phyloP scores from a whole-genome alignment of 257 asterid genomes.

The Schizonepeta tenuifolia region DNA sequence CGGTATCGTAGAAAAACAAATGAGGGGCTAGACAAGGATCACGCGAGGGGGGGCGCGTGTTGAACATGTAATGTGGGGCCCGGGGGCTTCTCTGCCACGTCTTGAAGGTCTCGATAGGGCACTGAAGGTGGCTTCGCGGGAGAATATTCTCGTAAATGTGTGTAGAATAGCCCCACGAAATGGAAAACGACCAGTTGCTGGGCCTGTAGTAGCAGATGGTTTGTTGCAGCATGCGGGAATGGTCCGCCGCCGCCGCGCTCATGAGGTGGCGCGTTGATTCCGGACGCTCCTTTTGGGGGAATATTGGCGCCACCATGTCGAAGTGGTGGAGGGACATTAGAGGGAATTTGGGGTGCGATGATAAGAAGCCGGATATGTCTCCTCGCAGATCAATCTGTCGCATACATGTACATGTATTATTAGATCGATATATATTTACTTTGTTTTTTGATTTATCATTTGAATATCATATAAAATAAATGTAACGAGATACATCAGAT shows the following conservation, averaged over 20 bases:
- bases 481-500: too few species aligned
- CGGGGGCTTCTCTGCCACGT: slow-evolving; percentile 41
- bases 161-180: slow-evolving; percentile 59
- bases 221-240: slow-evolving; percentile 61
- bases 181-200: slow-evolving; percentile 62
- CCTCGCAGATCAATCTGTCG: slow-evolving; percentile 63
- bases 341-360: slow-evolving; percentile 58
- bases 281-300: slow-evolving; percentile 48
- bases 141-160: slow-evolving; percentile 51
- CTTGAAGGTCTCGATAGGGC: slow-evolving; percentile 60
- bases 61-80: slow-evolving; percentile 60
- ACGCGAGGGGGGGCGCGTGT: slow-evolving; percentile 45
- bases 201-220: slow-evolving; percentile 52
- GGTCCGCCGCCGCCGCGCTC: slow-evolving; percentile 49
- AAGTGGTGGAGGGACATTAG: slow-evolving; percentile 68
- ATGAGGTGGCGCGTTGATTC: slow-evolving; percentile 56
- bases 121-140: slow-evolving; percentile 47
- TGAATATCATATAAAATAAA: too few species aligned
- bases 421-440: too few species aligned
- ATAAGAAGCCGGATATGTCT: slow-evolving; percentile 62
- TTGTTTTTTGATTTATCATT: too few species aligned
- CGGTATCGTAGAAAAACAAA: slow-evolving; percentile 44
- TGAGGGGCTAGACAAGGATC: slow-evolving; percentile 67
- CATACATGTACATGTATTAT: background rate
- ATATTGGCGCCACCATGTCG: slow-evolving; percentile 54